A percentile compares a stretch with the other conserved stretches of the same genome.
Conservation (phyloP, 2,329 filamentous ascomycete species). For the Aspergillus spinulosporus region DNA sequence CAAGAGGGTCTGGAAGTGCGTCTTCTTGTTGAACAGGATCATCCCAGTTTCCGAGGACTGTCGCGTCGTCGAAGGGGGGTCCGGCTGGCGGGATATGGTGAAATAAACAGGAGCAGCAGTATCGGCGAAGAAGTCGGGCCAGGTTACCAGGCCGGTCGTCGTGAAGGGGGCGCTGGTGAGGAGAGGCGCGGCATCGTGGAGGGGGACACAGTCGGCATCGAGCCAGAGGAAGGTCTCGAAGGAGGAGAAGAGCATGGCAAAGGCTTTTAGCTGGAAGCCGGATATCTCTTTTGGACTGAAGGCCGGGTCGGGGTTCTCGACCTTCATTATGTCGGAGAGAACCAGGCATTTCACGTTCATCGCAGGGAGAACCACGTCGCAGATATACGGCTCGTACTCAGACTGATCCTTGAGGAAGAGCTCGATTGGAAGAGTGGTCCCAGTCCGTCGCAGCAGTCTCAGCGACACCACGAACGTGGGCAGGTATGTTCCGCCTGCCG, state of each 20-base stretch:
- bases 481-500: constrained; percentile 47
- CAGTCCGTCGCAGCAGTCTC: constrained; percentile 50
- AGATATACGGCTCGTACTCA: constrained; percentile 39
- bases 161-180: constrained; percentile 34
- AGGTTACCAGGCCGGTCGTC: not conserved
- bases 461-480: constrained; percentile 50
- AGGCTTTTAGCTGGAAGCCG: constrained; percentile 55
- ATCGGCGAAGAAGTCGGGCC: constrained; percentile 3
- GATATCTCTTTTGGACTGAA: constrained; percentile 19
- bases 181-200: constrained; percentile 42
- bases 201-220: constrained; percentile 56
- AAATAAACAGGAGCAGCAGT: not conserved
- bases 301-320: not conserved
- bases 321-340: constrained; percentile 35
- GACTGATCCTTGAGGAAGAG: constrained; percentile 37
- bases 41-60: constrained; percentile 37
- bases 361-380: constrained; percentile 35
- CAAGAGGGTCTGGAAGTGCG: constrained; percentile 32
- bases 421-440: constrained; percentile 49
- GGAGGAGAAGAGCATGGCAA: constrained; percentile 57
- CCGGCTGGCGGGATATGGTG: constrained; percentile 31
- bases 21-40: constrained; percentile 36
- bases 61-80: constrained; percentile 31
- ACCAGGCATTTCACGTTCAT: constrained; percentile 41
- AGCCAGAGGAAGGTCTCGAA: constrained; percentile 59